phyloP scores from a whole-genome alignment of 106 monocot species.

The Phalaenopsis aphrodite region DNA sequence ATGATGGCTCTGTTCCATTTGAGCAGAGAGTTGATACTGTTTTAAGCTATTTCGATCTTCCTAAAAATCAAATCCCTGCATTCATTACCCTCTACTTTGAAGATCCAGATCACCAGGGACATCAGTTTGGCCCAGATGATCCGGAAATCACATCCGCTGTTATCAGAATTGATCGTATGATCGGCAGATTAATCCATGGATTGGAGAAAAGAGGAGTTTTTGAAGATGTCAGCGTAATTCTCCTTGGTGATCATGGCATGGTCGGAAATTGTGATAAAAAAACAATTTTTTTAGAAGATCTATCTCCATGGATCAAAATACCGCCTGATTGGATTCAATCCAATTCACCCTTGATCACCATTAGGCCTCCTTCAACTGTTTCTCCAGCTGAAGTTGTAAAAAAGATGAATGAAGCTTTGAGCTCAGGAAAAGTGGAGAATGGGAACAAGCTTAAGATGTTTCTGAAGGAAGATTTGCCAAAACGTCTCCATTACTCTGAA shows the following conservation, averaged over 20 bases:
- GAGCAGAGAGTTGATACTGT: constrained; percentile 44
- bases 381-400: constrained; percentile 30
- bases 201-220: constrained; percentile 43
- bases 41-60: constrained; percentile 46
- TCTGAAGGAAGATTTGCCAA: constrained; percentile 55
- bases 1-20: constrained; percentile 32
- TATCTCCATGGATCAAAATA: constrained; percentile 37
- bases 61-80: constrained; percentile 22
- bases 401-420: constrained; percentile 44
- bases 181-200: constrained; percentile 47
- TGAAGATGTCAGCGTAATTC: constrained; percentile 45
- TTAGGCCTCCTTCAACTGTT: constrained; percentile 16
- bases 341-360: constrained; percentile 22
- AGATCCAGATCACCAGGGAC: constrained; percentile 50
- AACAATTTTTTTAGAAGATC: constrained; percentile 44
- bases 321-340: constrained; percentile 26
- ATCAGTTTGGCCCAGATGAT: constrained; percentile 46
- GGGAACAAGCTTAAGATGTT: constrained; percentile 29
- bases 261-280: constrained; percentile 44
- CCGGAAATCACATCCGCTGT: constrained; percentile 37
- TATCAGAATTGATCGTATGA: constrained; percentile 26
- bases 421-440: constrained; percentile 36
- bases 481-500: constrained; percentile 35
- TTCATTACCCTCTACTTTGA: constrained; percentile 42
- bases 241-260: constrained; percentile 69